Evolutionary conservation across 2,329 filamentous ascomycete species (phyloP).

Genomic region (Aspergillus quadricinctus): DNA sequence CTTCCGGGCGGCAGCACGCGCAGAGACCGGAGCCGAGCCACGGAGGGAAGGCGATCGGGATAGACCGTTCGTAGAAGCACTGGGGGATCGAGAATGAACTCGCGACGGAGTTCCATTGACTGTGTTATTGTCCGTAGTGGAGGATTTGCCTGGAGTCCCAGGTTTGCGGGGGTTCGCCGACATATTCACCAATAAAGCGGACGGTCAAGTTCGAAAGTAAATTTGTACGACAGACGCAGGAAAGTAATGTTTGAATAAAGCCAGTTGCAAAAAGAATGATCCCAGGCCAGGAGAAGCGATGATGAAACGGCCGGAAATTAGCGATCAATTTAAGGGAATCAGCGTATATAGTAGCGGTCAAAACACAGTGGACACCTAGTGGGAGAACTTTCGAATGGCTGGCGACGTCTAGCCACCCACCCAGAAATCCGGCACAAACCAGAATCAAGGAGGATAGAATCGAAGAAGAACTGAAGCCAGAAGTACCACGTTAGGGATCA

Average conservation of each 20-base stretch:
- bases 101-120: constrained; percentile 34
- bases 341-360: constrained; percentile 23
- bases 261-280: constrained; percentile 1
- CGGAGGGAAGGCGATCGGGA: constrained; percentile 63
- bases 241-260: constrained; percentile 11
- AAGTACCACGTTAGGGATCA: constrained; percentile 10
- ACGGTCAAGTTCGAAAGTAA: constrained; percentile 1
- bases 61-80: constrained; percentile 45
- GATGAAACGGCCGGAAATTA: constrained; percentile 25
- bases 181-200: constrained; percentile 27
- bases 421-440: not conserved
- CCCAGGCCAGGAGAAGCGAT: constrained; percentile 3
- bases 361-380: constrained; percentile 22
- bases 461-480: not conserved
- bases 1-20: constrained; percentile 65
- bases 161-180: constrained; percentile 44
- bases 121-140: constrained; percentile 24
- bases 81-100: constrained; percentile 46
- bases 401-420: not conserved
- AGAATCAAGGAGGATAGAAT: not conserved
- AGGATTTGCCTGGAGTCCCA: constrained; percentile 31
- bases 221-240: constrained; percentile 1
- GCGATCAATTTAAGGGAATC: constrained; percentile 20
- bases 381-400: constrained; percentile 8
- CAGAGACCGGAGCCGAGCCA: constrained; percentile 56